phyloP scores from a whole-genome alignment of 805 yeast genomes.

The Starmerella apicola region DNA sequence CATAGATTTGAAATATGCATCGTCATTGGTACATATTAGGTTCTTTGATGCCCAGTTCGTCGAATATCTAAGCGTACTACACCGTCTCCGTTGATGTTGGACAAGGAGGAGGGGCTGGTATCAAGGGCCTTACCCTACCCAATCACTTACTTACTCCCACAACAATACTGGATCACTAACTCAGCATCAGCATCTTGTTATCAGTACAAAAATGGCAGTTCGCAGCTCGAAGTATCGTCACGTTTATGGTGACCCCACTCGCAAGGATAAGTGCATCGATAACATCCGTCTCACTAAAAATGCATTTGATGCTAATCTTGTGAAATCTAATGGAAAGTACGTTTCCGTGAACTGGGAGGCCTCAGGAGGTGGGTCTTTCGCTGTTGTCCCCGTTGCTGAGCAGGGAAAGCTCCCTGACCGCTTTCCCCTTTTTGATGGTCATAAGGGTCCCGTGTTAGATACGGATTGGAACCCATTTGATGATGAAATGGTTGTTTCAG shows the following conservation, averaged over 20 bases:
- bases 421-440: conserved; percentile 90
- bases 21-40: no score
- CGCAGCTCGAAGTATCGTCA: conserved; percentile 96
- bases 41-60: no score
- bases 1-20: no score
- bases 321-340: conserved; percentile 76
- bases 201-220: conserved; percentile 45
- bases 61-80: no score
- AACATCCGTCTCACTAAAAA: conserved; percentile 49
- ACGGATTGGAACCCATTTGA: conserved; percentile 93
- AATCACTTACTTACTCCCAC: no score
- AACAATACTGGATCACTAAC: not conserved
- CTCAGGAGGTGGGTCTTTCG: conserved; percentile 96
- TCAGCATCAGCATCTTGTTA: not conserved
- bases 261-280: conserved; percentile 60
- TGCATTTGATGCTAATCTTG: conserved; percentile 91
- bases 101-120: no score
- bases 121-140: no score
- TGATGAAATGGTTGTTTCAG: conserved; percentile 58
- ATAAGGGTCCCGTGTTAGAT: conserved; percentile 87
- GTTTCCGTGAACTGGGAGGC: conserved; percentile 84
- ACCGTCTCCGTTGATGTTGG: no score
- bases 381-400: conserved; percentile 75
- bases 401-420: conserved; percentile 89
- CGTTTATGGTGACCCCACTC: conserved; percentile 80